Base-by-base conservation (phyloP, 495 filamentous ascomycete genomes). In the Talaromyces wortmannii region DNA sequence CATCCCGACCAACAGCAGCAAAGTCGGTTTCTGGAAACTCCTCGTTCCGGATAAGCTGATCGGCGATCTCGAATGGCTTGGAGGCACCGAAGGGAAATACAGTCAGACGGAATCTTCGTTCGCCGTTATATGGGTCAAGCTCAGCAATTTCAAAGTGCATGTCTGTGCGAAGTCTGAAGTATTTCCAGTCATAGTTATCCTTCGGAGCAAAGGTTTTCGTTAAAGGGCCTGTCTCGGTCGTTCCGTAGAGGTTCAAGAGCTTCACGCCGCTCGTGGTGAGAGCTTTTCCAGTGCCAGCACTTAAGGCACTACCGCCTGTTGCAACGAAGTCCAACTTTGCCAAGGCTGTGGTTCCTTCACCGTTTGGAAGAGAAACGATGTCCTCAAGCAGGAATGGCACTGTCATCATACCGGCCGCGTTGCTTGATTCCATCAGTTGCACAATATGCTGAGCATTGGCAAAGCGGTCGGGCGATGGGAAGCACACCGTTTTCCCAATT, bases 331-430 rank as follows among this genome's bases (percentile, higher is more conserved):
- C 59, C 2, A 79, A 62, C 1, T 15, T 3, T 4, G 46, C 36
- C 10, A 78, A 63, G 7, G 50, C 57, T 2, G 53, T 15, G n/a
- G 63, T 53, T n/a, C 63, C 67, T 17, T 54, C 53, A n/a, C 52
- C 48, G 15, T 61, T 52, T 5, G 62, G 56, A 5, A 71, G 50
- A 3, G 55, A 58, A 6, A 64, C 31, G 6, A 78, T 64, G 5
- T 78, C 76, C 31, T 78, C 75, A 0, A 78, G 56, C n/a, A 78
- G 73, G 0, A 62, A 71, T 1, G 76, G 75, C 7, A 78, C 76
- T 0, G 73, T 70, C 70, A 78, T 75, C 16, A 78, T 54, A 4
- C 72, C 71, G 15, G 56, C 48, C 4, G 68, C 64, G 7, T 57
- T 56, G 16, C 57, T 55, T 4, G 23, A 50, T 13, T 58, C 36